Evolutionary conservation across 208 protist species (phyloP).

Genomic region (Leishmania braziliensis): DNA sequence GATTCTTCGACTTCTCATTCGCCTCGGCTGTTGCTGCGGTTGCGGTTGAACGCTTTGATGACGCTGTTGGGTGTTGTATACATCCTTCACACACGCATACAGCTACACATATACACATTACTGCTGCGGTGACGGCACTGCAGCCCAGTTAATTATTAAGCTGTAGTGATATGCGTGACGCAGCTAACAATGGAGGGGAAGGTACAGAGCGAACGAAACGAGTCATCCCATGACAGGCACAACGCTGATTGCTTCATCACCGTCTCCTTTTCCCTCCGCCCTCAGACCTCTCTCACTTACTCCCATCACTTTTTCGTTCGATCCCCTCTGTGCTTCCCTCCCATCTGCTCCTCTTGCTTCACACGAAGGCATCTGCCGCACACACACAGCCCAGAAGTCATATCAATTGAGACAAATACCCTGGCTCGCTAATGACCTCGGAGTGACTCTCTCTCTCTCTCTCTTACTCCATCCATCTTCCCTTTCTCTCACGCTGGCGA

Average conservation of each 20-base stretch:
- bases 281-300: background rate
- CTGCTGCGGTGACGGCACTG: background rate
- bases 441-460: background rate
- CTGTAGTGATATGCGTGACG: background rate
- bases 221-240: background rate
- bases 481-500: background rate
- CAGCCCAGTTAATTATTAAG: background rate
- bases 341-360: background rate
- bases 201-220: background rate
- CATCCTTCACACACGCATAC: constrained; percentile 6
- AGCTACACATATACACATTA: background rate
- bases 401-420: background rate
- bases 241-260: background rate
- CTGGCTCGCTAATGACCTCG: background rate
- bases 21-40: background rate
- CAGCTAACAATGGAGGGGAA: background rate
- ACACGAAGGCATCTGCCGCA: background rate
- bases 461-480: background rate
- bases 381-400: background rate
- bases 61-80: background rate
- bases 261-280: background rate
- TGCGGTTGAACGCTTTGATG: background rate
- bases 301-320: background rate
- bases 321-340: background rate
- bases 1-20: background rate